phyloP scores from a whole-genome alignment of 768 basidiomycete genomes.

The Lentinula raphanica region DNA sequence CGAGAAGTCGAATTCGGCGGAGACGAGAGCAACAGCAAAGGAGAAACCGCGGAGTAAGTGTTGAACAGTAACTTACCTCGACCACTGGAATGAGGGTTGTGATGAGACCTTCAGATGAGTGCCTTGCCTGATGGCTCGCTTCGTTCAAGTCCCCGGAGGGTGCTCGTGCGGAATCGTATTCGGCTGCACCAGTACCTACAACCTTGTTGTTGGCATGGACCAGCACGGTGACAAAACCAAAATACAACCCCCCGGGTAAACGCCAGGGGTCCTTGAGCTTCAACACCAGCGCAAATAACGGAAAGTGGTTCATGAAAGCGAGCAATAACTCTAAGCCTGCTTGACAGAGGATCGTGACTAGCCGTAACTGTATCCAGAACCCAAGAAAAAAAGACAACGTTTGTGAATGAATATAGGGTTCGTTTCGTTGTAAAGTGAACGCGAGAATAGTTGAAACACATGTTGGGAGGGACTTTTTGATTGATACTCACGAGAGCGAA shows the following conservation, averaged over 20 bases:
- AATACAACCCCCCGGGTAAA: constrained; percentile 48
- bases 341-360: constrained; percentile 53
- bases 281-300: constrained; percentile 83
- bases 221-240: constrained; percentile 19
- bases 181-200: neutral
- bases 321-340: constrained; percentile 59
- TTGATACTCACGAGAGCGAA: constrained; percentile 56
- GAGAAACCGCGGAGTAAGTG: neutral
- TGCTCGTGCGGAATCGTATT: neutral
- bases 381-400: too few species aligned
- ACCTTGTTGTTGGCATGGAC: neutral
- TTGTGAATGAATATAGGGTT: neutral
- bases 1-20: too few species aligned
- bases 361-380: constrained; percentile 35
- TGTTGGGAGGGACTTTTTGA: neutral
- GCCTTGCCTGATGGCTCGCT: too few species aligned
- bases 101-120: neutral
- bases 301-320: constrained; percentile 87
- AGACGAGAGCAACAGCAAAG: neutral
- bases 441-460: neutral
- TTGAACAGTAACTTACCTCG: neutral
- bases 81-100: neutral
- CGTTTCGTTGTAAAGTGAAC: neutral
- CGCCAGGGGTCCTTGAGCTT: constrained; percentile 79
- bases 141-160: neutral